These are phyloP conservation scores for Hyaloscypha hepaticicola DNA, from an alignment of 495 filamentous ascomycete species.

Conservation along the genomic window DNA sequence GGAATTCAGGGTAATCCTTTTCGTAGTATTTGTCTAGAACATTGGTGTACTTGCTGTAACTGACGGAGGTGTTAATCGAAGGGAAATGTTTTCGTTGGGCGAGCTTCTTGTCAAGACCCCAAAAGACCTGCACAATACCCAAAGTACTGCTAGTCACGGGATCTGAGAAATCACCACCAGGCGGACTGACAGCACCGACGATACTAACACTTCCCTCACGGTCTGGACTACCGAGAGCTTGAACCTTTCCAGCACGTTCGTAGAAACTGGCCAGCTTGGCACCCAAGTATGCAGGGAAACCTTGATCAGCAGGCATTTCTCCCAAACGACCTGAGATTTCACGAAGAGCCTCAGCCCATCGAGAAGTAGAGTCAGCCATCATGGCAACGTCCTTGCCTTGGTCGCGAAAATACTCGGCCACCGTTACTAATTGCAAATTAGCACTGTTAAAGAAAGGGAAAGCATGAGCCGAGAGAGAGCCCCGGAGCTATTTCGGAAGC, in stretches of 20 bases:
- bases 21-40: conserved; percentile 90
- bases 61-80: conserved; percentile 92
- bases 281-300: conserved; percentile 96
- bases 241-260: conserved; percentile 90
- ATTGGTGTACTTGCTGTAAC: conserved; percentile 94
- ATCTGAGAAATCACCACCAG: conserved; percentile 98
- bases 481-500: too few species aligned
- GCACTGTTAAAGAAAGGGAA: too few species aligned
- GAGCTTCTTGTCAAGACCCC: conserved; percentile 99
- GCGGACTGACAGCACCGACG: conserved; percentile 94
- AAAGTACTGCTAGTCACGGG: conserved; percentile 93
- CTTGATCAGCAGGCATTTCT: conserved; percentile 99
- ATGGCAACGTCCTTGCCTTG: conserved; percentile 97
- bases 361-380: conserved; percentile 99
- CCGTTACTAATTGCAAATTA: conserved; percentile 46
- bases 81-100: conserved; percentile 99
- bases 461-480: too few species aligned
- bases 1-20: conserved; percentile 91
- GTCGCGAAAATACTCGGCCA: conserved; percentile 98
- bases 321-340: conserved; percentile 98
- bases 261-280: conserved; percentile 98
- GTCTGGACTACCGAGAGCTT: conserved; percentile 82
- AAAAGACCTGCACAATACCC: conserved; percentile 98
- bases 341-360: conserved; percentile 97
- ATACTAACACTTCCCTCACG: conserved; percentile 92